Conservation (phyloP, 768 basidiomycete species). For the Mycena rebaudengoi region DNA sequence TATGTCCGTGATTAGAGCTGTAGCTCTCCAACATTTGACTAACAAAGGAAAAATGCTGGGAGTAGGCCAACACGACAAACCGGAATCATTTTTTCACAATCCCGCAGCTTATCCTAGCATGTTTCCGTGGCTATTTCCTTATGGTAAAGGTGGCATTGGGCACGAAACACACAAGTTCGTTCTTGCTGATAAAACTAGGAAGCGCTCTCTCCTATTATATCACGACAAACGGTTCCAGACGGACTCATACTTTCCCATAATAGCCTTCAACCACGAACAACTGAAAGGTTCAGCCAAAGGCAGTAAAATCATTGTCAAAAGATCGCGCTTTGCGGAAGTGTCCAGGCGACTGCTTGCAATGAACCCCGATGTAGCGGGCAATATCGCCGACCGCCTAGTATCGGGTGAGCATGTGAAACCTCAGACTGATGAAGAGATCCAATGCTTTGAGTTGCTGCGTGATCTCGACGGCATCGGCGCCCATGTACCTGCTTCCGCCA, state of each 20-base stretch:
- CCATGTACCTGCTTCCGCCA: constrained; percentile 37
- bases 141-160: constrained; percentile 45
- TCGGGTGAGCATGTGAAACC: constrained; percentile 34
- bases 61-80: constrained; percentile 25
- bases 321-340: constrained; percentile 36
- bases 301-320: constrained; percentile 39
- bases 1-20: constrained; percentile 20
- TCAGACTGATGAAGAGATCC: constrained; percentile 40
- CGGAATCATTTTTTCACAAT: constrained; percentile 40
- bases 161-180: neutral
- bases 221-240: constrained; percentile 38
- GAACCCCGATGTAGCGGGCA: constrained; percentile 29
- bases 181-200: constrained; percentile 30
- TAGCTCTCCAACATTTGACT: constrained; percentile 33
- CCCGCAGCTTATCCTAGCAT: constrained; percentile 43
- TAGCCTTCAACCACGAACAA: constrained; percentile 52
- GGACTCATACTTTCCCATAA: constrained; percentile 38
- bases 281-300: constrained; percentile 38
- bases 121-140: constrained; percentile 51
- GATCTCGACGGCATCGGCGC: constrained; percentile 45
- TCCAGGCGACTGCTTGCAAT: constrained; percentile 28
- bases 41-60: constrained; percentile 26
- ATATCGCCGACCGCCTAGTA: constrained; percentile 30
- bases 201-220: constrained; percentile 41
- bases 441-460: constrained; percentile 42